Base-by-base conservation (phyloP, 2,329 filamentous ascomycete genomes). In the Cladophialophora immunda region DNA sequence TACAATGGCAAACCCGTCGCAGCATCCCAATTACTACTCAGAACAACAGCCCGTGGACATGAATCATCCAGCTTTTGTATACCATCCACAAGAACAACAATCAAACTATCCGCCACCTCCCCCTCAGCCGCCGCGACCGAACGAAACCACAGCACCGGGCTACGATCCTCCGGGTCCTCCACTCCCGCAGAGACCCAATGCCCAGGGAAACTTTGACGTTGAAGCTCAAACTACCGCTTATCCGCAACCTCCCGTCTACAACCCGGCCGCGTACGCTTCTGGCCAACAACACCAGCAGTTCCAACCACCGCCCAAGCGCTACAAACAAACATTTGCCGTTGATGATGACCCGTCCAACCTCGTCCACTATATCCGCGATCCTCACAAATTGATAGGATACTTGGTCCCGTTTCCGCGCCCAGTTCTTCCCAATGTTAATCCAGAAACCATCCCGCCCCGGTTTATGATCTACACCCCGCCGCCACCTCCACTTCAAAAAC, bases 381-480 rank as follows among this genome's bases (percentile, higher is more conserved):
- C 80, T 4, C 78, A 81, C 56, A 80, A 77, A 58, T 74, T 82
- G 8, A 77, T 78, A 11, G 81, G 78, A 8, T 83, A 82, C 62
- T 73, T 83, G 1, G 74, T 82, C 5, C 81, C 81, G 0, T 81
- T 82, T 50, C 81, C 81, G 0, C 81, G 80, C 63, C 81, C 81
- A 4, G 69, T 74, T 0, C 64, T 81, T 41, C 74, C 76, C 17
- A 74, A 75, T 19, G 71, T 76, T 0, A 70, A 74, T 6, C 62
- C 74, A 15, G 75, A 77, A 30, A 62, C 62, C 5, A 76, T 82
- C 6, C 80, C 81, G 0, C 68, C 75, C 5, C 78, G 80, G 11
- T 83, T 81, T 69, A 72, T 82, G 25, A 77, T 83, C 66, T 83
- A 82, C 70, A 82, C 81, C 0, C 81, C 81, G 3, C 80, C 80